phyloP scores from a whole-genome alignment of 805 yeast species.

The Saccharomyces eubayanus region DNA sequence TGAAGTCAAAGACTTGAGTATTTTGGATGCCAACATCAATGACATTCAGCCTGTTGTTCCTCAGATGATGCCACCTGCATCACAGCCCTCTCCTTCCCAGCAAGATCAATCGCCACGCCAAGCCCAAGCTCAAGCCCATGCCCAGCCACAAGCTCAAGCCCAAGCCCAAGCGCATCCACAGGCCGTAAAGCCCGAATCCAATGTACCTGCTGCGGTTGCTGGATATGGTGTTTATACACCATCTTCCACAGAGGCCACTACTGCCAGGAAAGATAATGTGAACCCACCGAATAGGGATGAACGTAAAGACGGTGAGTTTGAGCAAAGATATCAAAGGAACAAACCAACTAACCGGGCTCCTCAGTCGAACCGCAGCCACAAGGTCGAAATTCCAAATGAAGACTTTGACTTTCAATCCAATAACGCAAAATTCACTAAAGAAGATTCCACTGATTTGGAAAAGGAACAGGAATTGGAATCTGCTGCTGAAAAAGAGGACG shows the following conservation, averaged over 20 bases:
- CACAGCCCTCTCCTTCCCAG: background rate
- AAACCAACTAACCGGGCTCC: slow-evolving; percentile 1
- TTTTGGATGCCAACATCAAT: slow-evolving; percentile 63
- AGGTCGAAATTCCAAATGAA: slow-evolving; percentile 38
- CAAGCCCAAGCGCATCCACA: slow-evolving; percentile 2
- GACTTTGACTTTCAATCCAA: slow-evolving; percentile 71
- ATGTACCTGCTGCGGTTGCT: slow-evolving; percentile 31
- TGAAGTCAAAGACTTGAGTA: slow-evolving; percentile 83
- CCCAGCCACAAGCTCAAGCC: slow-evolving; percentile 5
- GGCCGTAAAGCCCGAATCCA: slow-evolving; percentile 2
- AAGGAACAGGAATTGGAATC: slow-evolving; percentile 2
- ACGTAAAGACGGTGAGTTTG: background rate
- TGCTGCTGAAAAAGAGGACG: background rate
- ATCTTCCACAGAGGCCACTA: slow-evolving; percentile 1
- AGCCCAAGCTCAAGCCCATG: slow-evolving; percentile 10
- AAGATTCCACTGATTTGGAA: slow-evolving; percentile 2
- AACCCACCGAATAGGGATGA: background rate
- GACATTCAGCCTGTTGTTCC: slow-evolving; percentile 46
- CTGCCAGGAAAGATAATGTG: background rate
- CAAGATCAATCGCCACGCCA: slow-evolving; percentile 6
- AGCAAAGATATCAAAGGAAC: background rate
- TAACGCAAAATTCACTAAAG: slow-evolving; percentile 48
- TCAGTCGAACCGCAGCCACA: slow-evolving; percentile 5
- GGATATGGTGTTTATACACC: slow-evolving; percentile 31
- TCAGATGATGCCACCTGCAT: slow-evolving; percentile 15